phyloP scores from a whole-genome alignment of 345 rosid species.

The Combretum micranthum region DNA sequence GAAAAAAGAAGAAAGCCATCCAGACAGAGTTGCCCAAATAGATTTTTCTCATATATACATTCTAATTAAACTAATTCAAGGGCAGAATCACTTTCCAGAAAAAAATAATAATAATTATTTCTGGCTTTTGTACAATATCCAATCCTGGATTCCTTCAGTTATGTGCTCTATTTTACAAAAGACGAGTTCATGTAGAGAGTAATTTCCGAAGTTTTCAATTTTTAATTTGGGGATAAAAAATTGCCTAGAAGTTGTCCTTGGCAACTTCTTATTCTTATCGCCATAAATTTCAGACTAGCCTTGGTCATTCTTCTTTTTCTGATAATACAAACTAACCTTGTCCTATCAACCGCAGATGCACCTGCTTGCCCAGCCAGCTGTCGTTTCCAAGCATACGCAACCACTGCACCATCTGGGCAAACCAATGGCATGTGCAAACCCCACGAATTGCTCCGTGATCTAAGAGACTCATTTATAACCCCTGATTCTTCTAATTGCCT shows the following conservation, averaged over 20 bases:
- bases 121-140: no score
- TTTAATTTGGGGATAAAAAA: background rate
- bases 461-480: slow-evolving; percentile 67
- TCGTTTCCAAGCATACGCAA: slow-evolving; percentile 96
- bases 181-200: background rate
- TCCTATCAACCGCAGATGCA: slow-evolving; percentile 96
- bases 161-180: no score
- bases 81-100: no score
- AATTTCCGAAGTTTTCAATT: background rate
- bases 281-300: background rate
- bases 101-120: no score
- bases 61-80: no score
- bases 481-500: slow-evolving; percentile 85
- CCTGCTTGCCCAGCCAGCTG: slow-evolving; percentile 99
- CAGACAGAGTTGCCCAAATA: no score
- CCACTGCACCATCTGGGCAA: slow-evolving; percentile 96
- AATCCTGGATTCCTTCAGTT: no score
- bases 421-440: slow-evolving; percentile 93
- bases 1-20: no score
- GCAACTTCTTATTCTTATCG: no score
- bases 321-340: slow-evolving; percentile 37
- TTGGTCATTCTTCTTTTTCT: background rate
- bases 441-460: slow-evolving; percentile 80
- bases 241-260: no score
- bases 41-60: no score